Conservation (phyloP, 2,329 filamentous ascomycete species). For the Fusarium continuum region DNA sequence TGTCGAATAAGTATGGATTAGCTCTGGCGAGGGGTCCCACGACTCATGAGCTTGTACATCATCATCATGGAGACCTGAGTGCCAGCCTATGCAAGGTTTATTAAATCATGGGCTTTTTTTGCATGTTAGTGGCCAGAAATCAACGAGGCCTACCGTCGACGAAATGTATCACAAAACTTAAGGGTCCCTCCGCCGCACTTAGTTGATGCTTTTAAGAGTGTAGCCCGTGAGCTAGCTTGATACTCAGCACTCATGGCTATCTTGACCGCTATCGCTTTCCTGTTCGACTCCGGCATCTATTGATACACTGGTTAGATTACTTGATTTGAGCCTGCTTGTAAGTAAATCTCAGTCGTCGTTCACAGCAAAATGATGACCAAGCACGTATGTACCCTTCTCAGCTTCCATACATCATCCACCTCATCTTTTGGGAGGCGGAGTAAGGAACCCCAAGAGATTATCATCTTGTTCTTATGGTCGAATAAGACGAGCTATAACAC, state of each 20-base stretch:
- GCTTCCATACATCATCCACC: background rate
- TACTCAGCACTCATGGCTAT: background rate
- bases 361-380: background rate
- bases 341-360: background rate
- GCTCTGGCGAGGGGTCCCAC: background rate
- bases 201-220: background rate
- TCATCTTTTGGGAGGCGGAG: conserved; percentile 1
- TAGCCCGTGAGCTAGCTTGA: background rate
- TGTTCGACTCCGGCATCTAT: background rate
- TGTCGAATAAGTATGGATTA: background rate
- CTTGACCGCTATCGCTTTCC: background rate
- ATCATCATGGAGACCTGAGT: background rate
- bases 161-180: background rate
- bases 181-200: conserved; percentile 3
- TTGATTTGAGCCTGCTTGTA: background rate
- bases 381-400: background rate
- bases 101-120: conserved; percentile 26
- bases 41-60: background rate
- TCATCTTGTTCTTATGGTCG: conserved; percentile 5
- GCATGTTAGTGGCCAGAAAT: conserved; percentile 17
- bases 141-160: background rate
- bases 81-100: background rate
- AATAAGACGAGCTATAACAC: conserved; percentile 3
- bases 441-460: background rate
- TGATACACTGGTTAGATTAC: background rate